A percentile compares a stretch with the other conserved stretches of the same genome.
phyloP scores from a whole-genome alignment of 345 rosid species.

The Gossypium mustelinum region DNA sequence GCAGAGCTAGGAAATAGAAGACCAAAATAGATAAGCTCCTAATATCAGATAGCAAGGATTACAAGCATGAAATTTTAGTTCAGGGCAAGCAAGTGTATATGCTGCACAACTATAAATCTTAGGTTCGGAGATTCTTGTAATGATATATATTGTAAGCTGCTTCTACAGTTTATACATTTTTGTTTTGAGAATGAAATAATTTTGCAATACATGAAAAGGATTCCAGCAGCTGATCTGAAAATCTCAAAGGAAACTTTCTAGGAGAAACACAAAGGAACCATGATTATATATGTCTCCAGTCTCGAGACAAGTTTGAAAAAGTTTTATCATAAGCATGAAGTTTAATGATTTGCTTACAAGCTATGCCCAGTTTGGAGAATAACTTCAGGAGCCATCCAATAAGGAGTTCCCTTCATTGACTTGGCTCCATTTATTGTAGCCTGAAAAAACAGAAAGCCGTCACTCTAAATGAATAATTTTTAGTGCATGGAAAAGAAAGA shows the following conservation, averaged over 20 bases:
- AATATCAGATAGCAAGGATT: neutral
- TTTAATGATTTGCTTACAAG: constrained; percentile 51
- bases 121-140: neutral
- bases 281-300: neutral
- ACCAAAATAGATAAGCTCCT: constrained; percentile 19
- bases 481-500: neutral
- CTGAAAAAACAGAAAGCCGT: constrained; percentile 34
- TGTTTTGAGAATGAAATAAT: neutral
- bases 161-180: neutral
- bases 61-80: constrained; percentile 6
- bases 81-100: neutral
- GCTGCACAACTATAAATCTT: neutral
- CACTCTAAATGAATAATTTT: neutral
- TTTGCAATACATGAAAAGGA: neutral
- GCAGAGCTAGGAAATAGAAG: constrained; percentile 62
- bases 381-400: constrained; percentile 99
- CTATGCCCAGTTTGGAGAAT: constrained; percentile 91
- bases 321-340: neutral
- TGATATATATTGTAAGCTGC: neutral
- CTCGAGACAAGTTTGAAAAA: neutral
- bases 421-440: constrained; percentile 84
- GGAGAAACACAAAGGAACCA: neutral
- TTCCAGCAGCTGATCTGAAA: neutral
- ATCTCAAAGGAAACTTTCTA: neutral
- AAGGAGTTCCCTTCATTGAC: constrained; percentile 90